Evolutionary conservation across 2,329 filamentous ascomycete genomes (phyloP).

Genomic region (Pyrenophora seminiperda): DNA sequence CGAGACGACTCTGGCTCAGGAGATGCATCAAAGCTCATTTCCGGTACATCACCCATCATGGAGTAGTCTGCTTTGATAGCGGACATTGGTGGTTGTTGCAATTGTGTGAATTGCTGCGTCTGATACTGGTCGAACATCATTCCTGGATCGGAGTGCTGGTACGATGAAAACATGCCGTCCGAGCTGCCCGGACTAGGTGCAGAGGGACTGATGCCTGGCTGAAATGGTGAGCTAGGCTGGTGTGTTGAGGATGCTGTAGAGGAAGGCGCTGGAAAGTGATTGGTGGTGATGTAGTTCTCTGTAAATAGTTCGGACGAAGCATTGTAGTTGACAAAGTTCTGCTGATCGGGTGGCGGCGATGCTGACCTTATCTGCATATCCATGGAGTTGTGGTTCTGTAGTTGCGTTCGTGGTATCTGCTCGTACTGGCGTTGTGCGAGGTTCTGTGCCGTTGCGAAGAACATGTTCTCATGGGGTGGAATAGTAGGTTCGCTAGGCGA

Average conservation of each 20-base stretch:
- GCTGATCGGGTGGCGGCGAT: slow-evolving; percentile 34
- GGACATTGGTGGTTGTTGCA: slow-evolving; percentile 8
- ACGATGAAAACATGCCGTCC: slow-evolving; percentile 34
- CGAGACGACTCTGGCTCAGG: slow-evolving; percentile 34
- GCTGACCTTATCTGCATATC: slow-evolving; percentile 28
- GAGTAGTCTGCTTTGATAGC: slow-evolving; percentile 10
- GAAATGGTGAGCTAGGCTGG: slow-evolving; percentile 24
- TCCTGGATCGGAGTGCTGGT: slow-evolving; percentile 33
- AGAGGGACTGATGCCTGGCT: slow-evolving; percentile 34
- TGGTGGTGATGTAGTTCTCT: slow-evolving; percentile 28
- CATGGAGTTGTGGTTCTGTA: slow-evolving; percentile 26
- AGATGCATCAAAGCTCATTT: slow-evolving; percentile 30
- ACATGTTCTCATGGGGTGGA: slow-evolving; percentile 31
- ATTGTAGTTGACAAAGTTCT: slow-evolving; percentile 38
- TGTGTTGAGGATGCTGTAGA: slow-evolving; percentile 31
- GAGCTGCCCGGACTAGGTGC: slow-evolving; percentile 40
- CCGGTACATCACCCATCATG: slow-evolving; percentile 17
- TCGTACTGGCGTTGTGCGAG: slow-evolving; percentile 20
- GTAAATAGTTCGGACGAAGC: slow-evolving; percentile 32
- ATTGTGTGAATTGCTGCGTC: slow-evolving; percentile 13
- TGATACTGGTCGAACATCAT: slow-evolving; percentile 28
- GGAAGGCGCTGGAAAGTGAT: slow-evolving; percentile 26
- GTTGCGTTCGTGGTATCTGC: slow-evolving; percentile 17
- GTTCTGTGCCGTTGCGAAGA: slow-evolving; percentile 22
- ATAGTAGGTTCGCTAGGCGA: slow-evolving; percentile 37